phyloP scores from a whole-genome alignment of 2,329 filamentous ascomycete species.

The Fusarium falciforme region DNA sequence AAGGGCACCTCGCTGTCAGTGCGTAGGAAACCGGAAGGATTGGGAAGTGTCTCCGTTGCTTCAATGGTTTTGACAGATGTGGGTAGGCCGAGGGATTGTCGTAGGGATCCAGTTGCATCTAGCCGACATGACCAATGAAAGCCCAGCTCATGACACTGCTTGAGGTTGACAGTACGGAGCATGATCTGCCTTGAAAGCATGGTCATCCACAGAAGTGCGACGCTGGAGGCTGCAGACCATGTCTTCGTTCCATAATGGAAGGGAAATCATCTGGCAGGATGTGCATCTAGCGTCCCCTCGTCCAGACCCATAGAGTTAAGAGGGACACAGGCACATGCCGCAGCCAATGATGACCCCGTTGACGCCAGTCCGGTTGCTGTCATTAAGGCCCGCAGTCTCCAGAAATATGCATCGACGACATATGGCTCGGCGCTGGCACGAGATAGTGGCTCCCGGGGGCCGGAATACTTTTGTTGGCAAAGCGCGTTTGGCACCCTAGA shows the following conservation, averaged over 20 bases:
- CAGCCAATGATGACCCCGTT: not conserved
- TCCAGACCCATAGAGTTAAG: not conserved
- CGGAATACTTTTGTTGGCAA: slow-evolving; percentile 36
- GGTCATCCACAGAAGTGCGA: not conserved
- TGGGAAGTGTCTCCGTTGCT: slow-evolving; percentile 27
- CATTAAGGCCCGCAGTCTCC: slow-evolving; percentile 6
- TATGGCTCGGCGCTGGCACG: slow-evolving; percentile 30
- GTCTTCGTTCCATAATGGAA: not conserved
- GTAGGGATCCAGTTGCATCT: slow-evolving; percentile 33
- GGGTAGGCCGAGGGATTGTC: slow-evolving; percentile 32
- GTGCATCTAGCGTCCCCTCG: slow-evolving; percentile 13
- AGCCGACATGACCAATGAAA: slow-evolving; percentile 14
- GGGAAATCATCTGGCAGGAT: not conserved
- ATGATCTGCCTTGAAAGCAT: not conserved
- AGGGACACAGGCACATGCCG: not conserved
- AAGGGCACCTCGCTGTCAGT: slow-evolving; percentile 8
- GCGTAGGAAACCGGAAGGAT: slow-evolving; percentile 24
- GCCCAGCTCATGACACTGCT: not conserved
- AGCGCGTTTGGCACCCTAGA: slow-evolving; percentile 15
- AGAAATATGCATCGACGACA: slow-evolving; percentile 28
- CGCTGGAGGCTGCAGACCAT: slow-evolving; percentile 15
- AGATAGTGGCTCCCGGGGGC: slow-evolving; percentile 21
- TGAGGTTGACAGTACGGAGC: not conserved
- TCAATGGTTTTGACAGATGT: slow-evolving; percentile 33
- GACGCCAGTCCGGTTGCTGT: slow-evolving; percentile 1